Percentiles rank a stretch among this genome's conserved stretches.
Evolutionary conservation across 1,284 basidiomycete genomes (phyloP).

Genomic region (Stygiomarasmius scandens): DNA sequence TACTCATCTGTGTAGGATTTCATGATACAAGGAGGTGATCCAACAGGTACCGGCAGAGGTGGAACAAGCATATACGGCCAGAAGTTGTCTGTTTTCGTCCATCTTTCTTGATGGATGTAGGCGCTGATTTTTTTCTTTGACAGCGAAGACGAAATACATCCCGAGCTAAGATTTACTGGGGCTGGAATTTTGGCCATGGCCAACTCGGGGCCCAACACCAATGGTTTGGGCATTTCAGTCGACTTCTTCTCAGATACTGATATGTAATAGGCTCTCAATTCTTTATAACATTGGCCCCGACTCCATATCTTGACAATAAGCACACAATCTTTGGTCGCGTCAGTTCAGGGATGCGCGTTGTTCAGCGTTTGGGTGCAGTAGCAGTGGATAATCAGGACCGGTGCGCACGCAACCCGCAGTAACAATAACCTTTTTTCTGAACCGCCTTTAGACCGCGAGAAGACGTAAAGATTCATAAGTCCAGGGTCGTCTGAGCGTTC

Average conservation of each 20-base stretch:
- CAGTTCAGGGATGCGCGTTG: slow-evolving; percentile 82
- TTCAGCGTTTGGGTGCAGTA: slow-evolving; percentile 81
- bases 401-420: slow-evolving; percentile 37
- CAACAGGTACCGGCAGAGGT: slow-evolving; percentile 92
- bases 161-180: slow-evolving; percentile 91
- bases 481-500: slow-evolving; percentile 46
- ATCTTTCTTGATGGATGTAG: not conserved
- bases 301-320: slow-evolving; percentile 91
- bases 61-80: slow-evolving; percentile 93
- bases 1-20: slow-evolving; percentile 59
- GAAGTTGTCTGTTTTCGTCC: slow-evolving; percentile 76
- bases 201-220: slow-evolving; percentile 92
- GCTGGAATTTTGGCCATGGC: slow-evolving; percentile 97
- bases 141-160: slow-evolving; percentile 85
- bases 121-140: not conserved
- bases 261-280: slow-evolving; percentile 81
- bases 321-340: slow-evolving; percentile 94
- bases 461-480: slow-evolving; percentile 82
- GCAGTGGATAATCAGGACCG: slow-evolving; percentile 78
- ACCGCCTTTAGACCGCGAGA: slow-evolving; percentile 62
- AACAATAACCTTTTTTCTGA: slow-evolving; percentile 8
- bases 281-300: slow-evolving; percentile 88
- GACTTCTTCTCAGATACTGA: slow-evolving; percentile 3
- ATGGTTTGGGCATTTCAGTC: slow-evolving; percentile 55
- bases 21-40: slow-evolving; percentile 95